phyloP scores from a whole-genome alignment of 2,329 filamentous ascomycete genomes.

The Gliomastix tumulicola region DNA sequence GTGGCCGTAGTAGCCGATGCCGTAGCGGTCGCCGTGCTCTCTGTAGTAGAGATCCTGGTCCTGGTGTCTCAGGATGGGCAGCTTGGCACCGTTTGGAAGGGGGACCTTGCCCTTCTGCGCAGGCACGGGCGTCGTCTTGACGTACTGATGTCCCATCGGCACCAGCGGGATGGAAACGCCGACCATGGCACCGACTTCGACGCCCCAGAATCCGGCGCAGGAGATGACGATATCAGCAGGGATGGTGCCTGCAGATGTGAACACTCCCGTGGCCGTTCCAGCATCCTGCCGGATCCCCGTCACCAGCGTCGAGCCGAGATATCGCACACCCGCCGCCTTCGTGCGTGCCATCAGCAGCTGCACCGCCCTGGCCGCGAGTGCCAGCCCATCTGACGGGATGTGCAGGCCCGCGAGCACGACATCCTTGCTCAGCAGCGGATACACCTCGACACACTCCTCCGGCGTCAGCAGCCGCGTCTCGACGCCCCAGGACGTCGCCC shows the following conservation, averaged over 20 bases:
- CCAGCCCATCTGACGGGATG: conserved; percentile 54
- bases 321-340: conserved; percentile 47
- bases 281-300: conserved; percentile 44
- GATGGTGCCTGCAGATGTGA: conserved; percentile 37
- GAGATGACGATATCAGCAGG: conserved; percentile 55
- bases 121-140: conserved; percentile 49
- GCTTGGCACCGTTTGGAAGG: conserved; percentile 36
- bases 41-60: conserved; percentile 59
- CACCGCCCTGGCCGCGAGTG: conserved; percentile 53
- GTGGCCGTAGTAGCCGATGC: conserved; percentile 60
- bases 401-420: conserved; percentile 51
- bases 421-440: conserved; percentile 46
- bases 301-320: conserved; percentile 48
- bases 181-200: conserved; percentile 56
- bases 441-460: conserved; percentile 44
- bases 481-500: conserved; percentile 54
- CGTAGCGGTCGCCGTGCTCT: conserved; percentile 55
- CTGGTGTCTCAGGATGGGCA: conserved; percentile 56
- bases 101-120: conserved; percentile 25
- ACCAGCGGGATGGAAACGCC: conserved; percentile 50
- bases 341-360: conserved; percentile 55
- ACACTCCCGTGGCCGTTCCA: conserved; percentile 48
- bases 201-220: conserved; percentile 60
- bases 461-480: conserved; percentile 42
- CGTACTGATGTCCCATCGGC: conserved; percentile 58